A percentile compares a stretch with the other conserved stretches of the same genome.
Evolutionary conservation across 1,139 yeast genomes (phyloP).

Genomic region (Candida sanyaensis): DNA sequence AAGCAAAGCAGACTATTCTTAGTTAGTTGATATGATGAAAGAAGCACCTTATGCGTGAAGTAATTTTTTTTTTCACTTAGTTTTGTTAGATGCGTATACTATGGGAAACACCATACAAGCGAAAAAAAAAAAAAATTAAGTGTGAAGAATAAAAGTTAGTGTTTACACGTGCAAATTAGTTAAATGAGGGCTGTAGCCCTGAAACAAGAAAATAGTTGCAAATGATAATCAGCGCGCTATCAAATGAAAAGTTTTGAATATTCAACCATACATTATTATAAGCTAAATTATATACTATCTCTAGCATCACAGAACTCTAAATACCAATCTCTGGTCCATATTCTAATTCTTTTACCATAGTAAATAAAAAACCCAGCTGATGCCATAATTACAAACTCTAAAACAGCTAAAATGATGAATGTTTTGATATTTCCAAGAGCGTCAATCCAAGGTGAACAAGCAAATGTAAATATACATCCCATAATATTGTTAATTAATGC

Average conservation of each 20-base stretch:
- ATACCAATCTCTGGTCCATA: constrained; percentile 36
- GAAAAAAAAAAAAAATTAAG: neutral
- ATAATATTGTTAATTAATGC: constrained; percentile 75
- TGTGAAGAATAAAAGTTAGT: no score
- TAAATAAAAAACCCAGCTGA: constrained; percentile 28
- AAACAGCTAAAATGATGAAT: constrained; percentile 69
- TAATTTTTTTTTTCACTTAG: constrained; percentile 1
- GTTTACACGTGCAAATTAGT: neutral
- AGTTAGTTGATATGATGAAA: constrained; percentile 20
- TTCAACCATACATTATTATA: neutral
- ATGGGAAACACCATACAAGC: neutral
- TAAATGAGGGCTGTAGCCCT: constrained; percentile 7
- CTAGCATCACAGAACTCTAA: constrained; percentile 18
- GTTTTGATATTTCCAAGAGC: constrained; percentile 68
- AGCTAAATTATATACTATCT: constrained; percentile 11
- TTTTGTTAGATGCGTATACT: neutral
- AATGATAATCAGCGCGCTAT: neutral
- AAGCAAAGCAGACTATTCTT: constrained; percentile 75
- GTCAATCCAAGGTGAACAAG: constrained; percentile 71
- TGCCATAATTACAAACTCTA: constrained; percentile 56
- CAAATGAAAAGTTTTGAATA: neutral
- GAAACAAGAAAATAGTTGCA: neutral
- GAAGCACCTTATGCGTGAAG: neutral
- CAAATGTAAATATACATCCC: constrained; percentile 76
- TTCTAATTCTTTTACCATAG: constrained; percentile 38